phyloP scores from a whole-genome alignment of 768 basidiomycete genomes.

The Postia placenta region DNA sequence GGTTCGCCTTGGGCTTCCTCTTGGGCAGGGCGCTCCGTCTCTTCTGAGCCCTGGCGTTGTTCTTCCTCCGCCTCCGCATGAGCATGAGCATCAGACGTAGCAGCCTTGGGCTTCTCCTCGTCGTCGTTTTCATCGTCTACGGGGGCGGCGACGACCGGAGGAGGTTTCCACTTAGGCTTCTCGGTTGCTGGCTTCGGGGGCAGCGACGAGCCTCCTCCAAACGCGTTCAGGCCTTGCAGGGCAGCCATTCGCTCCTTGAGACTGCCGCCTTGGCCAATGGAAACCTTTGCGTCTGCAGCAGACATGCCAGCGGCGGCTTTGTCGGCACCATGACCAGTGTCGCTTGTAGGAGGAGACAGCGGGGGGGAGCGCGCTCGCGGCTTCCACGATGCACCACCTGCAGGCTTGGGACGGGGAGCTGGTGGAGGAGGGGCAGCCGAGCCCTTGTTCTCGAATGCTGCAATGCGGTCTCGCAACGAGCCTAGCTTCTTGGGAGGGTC shows the following conservation, averaged over 20 bases:
- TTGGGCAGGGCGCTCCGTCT: conserved; percentile 23
- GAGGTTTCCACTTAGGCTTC: conserved; percentile 85
- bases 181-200: conserved; percentile 57
- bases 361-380: conserved; percentile 49
- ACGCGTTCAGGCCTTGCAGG: conserved; percentile 76
- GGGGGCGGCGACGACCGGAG: conserved; percentile 33
- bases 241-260: conserved; percentile 96
- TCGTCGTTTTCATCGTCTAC: conserved; percentile 15
- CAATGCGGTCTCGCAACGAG: conserved; percentile 83
- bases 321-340: conserved; percentile 15
- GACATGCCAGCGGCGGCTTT: conserved; percentile 48
- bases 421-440: conserved; percentile 24
- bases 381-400: conserved; percentile 66
- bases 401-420: conserved; percentile 53
- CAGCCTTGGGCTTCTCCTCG: conserved; percentile 9
- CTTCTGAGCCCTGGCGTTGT: background rate
- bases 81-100: background rate
- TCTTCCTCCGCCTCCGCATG: conserved; percentile 16
- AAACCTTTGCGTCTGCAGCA: conserved; percentile 83
- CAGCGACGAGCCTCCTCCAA: conserved; percentile 46
- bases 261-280: conserved; percentile 73
- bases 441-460: conserved; percentile 74
- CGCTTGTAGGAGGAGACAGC: conserved; percentile 27
- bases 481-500: conserved; percentile 34
- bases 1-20: conserved; percentile 26